Evolutionary conservation across 1,139 yeast genomes (phyloP), one percentile per base, ranked within the genome.

Genomic region (Yamadazyma aaseri): DNA sequence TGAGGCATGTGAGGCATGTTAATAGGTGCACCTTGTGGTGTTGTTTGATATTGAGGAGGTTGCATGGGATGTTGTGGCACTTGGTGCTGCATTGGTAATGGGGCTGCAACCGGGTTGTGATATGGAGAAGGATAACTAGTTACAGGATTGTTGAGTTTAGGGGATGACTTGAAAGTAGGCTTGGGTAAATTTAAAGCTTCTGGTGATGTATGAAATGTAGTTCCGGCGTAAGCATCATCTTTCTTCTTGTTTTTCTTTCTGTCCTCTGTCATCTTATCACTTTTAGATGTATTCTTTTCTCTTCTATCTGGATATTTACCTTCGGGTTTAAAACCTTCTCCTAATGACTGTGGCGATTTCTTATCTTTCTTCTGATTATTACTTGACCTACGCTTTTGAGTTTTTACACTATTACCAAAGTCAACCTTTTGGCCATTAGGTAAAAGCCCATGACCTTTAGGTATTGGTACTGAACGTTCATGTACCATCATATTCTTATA

Each of bases 191-290:
- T 71, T 42, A 74, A 57, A 3, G 81, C 80, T 27, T 75, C 76
- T 1, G 81, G 81, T 3, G 79, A 73, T 15, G 76, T 70, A 52
- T 72, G 77, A 49, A 76, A 76, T 26, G 80, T 71, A 26, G 80
- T 71, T 12, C 81, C 81, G 34, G 81, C 81, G 53, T 74, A 76
- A 21, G 63, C 63, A 46, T 55, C 68, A 21, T 43, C 39, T 14
- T 44, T 39, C 30, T 35, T 34, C 32, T 40, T 44, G 16, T 24
- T 24, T 23, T 15, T 26, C 16, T 16, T 17, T 18, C 18, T 25
- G 4, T 31, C n/a, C 3, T 41, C 31, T 27, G 34, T 22, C 44
- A 41, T 45, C 36, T 47, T 49, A 23, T 33, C 35, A 8, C 31
- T 22, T 18, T 25, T 32, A 11, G 5, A 5, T 26, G 29, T 32